Conservation (phyloP, 106 monocot genomes). For the Dioscorea alata region DNA sequence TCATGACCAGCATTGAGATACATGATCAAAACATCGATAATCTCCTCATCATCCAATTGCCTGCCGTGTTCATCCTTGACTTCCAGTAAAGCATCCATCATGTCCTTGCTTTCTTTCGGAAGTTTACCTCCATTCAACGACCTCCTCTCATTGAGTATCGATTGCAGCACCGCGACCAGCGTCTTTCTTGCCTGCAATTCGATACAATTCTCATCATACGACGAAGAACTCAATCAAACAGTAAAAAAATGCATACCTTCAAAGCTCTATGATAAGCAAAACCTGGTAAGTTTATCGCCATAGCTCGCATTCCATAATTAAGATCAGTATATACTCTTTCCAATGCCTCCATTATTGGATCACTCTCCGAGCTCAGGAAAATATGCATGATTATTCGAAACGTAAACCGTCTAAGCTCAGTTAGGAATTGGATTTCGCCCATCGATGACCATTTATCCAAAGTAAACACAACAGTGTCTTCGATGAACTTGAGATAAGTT, state of each 20-base stretch:
- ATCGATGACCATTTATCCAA: constrained; percentile 66
- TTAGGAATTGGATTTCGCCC: constrained; percentile 77
- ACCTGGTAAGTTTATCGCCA: constrained; percentile 92
- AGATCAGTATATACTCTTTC: constrained; percentile 76
- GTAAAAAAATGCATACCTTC: constrained; percentile 23
- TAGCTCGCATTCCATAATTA: constrained; percentile 83
- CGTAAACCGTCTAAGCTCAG: constrained; percentile 70
- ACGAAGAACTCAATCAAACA: too few relatives aligned
- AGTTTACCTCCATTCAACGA: neutral
- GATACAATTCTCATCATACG: too few relatives aligned
- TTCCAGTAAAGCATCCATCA: constrained; percentile 79
- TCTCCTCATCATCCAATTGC: constrained; percentile 68
- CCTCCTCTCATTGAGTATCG: constrained; percentile 53
- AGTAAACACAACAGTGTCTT: constrained; percentile 28
- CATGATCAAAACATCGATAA: constrained; percentile 84
- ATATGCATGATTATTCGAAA: constrained; percentile 90
- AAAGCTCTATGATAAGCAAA: constrained; percentile 75
- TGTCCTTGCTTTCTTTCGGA: constrained; percentile 33
- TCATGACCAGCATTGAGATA: constrained; percentile 98
- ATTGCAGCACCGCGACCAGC: constrained; percentile 63
- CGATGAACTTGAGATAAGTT: constrained; percentile 75
- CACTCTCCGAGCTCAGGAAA: constrained; percentile 54
- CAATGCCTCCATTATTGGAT: constrained; percentile 27
- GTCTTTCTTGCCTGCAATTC: constrained; percentile 58
- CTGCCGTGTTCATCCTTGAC: constrained; percentile 62